Percentiles rank a stretch among this genome's conserved stretches.
phyloP scores from a whole-genome alignment of 169 alveolate species.

The Cyclospora cayetanensis region DNA sequence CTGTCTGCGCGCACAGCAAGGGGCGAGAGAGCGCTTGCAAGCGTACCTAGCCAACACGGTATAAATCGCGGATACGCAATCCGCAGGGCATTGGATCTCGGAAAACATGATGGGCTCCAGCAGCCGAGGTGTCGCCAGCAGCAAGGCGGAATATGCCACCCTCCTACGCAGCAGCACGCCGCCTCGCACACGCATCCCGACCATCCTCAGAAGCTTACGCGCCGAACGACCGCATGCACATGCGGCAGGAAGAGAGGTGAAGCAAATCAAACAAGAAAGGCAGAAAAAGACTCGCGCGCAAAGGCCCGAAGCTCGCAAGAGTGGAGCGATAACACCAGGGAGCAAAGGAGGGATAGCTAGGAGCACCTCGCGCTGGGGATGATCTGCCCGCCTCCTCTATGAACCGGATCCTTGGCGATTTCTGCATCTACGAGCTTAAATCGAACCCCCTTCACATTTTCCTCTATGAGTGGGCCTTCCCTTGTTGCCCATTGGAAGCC shows the following conservation, averaged over 20 bases:
- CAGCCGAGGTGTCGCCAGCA: constrained; percentile 98
- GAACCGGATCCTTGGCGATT: constrained; percentile 90
- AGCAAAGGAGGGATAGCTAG: neutral
- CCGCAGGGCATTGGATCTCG: constrained; percentile 98
- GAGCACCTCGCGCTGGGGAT: constrained; percentile 95
- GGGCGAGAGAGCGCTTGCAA: neutral
- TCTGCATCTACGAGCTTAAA: constrained; percentile 90
- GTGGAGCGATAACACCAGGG: neutral
- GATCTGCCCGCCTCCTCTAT: constrained; percentile 98
- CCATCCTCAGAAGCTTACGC: too few species aligned
- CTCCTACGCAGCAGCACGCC: too few species aligned
- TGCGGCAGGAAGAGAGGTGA: too few species aligned
- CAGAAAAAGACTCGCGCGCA: neutral
- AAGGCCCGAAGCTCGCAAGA: too few species aligned
- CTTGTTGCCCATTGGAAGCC: constrained; percentile 99
- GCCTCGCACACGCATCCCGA: too few species aligned
- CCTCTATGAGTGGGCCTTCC: constrained; percentile 99
- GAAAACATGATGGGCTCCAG: constrained; percentile 97
- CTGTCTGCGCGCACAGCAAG: neutral
- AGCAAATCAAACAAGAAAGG: neutral
- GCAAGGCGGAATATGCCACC: constrained; percentile 97
- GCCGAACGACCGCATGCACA: too few species aligned
- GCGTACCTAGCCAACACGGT: constrained; percentile 84
- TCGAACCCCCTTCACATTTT: constrained; percentile 89
- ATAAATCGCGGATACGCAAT: constrained; percentile 96